Base-by-base conservation (phyloP, 2,329 filamentous ascomycete species). In the Orbilia brochopaga region DNA sequence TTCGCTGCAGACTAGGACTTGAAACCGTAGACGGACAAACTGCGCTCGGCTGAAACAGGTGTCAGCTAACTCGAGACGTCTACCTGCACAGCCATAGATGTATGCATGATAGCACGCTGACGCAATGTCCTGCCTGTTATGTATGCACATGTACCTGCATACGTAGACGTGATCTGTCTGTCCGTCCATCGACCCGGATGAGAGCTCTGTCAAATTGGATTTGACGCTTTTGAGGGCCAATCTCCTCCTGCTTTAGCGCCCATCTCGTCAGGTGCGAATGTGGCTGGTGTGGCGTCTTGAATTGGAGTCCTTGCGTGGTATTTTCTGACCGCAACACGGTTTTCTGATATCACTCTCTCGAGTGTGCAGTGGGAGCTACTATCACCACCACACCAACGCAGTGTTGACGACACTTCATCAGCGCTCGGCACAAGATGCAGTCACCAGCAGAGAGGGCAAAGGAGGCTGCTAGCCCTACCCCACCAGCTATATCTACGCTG, bases 241-340 rank as follows among this genome's bases (percentile, higher is more conserved):
- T n/a, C n/a, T n/a, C n/a, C n/a, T n/a, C n/a, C n/a, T n/a, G n/a
- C n/a, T n/a, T n/a, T n/a, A n/a, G n/a, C n/a, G n/a, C n/a, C n/a
- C n/a, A n/a, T n/a, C n/a, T n/a, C n/a, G n/a, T n/a, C n/a, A n/a
- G n/a, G 19, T 17, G 11, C 21, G 4, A 11, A 13, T 8, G 15
- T 13, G 46, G 19, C 46, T 2, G 46, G 4, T 17, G 4, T 4
- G 27, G 4, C 27, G 8, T 51, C 24, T 27, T 7, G 27, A 11
- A 53, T 17, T 6, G 42, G 11, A 5, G 10, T 35, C 8, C 35
- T 60, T 56, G 60, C 44, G 63, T 67, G 63, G 63, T 60, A 67
- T 67, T 67, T 55, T 55, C 19, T n/a, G 48, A 67, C 63, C 63
- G 40, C 58, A 42, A 15, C 37, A 42, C 30, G 50, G 27, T 15